Percentiles rank a stretch among this genome's conserved stretches.
phyloP scores from a whole-genome alignment of 2,329 filamentous ascomycete genomes.

The Aspergillus terreus region DNA sequence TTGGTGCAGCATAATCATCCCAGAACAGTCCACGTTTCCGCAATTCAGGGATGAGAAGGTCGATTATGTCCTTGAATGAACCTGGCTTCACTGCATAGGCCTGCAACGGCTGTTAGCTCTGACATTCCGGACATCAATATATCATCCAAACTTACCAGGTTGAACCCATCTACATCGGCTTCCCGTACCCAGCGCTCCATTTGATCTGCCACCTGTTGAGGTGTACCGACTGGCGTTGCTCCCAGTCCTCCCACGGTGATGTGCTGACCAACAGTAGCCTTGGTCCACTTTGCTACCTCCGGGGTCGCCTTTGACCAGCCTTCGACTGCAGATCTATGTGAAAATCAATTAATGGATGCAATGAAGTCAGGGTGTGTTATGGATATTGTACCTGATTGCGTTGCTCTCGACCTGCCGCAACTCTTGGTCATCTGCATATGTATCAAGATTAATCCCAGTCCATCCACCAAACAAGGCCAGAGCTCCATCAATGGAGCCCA shows the following conservation, averaged over 20 bases:
- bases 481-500: constrained; percentile 64
- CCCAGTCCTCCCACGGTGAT: constrained; percentile 66
- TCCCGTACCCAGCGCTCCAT: constrained; percentile 65
- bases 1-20: constrained; percentile 35
- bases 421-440: constrained; percentile 62
- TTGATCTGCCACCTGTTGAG: constrained; percentile 62
- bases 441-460: constrained; percentile 64
- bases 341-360: no score
- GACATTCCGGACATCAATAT: no score
- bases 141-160: constrained; percentile 53
- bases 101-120: constrained; percentile 28
- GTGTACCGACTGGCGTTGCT: constrained; percentile 61
- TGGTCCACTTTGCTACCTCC: constrained; percentile 66
- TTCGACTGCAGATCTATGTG: constrained; percentile 45
- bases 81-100: constrained; percentile 65
- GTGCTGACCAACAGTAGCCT: constrained; percentile 64
- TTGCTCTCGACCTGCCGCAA: constrained; percentile 59
- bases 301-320: constrained; percentile 55
- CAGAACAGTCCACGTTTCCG: constrained; percentile 49
- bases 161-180: constrained; percentile 71
- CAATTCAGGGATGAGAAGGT: constrained; percentile 63
- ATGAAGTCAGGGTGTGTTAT: no score
- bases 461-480: constrained; percentile 70
- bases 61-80: constrained; percentile 65
- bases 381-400: constrained; percentile 47